These are phyloP conservation scores for Saccharomyces jurei DNA, from an alignment of 805 yeast species.

Conservation along the genomic window DNA sequence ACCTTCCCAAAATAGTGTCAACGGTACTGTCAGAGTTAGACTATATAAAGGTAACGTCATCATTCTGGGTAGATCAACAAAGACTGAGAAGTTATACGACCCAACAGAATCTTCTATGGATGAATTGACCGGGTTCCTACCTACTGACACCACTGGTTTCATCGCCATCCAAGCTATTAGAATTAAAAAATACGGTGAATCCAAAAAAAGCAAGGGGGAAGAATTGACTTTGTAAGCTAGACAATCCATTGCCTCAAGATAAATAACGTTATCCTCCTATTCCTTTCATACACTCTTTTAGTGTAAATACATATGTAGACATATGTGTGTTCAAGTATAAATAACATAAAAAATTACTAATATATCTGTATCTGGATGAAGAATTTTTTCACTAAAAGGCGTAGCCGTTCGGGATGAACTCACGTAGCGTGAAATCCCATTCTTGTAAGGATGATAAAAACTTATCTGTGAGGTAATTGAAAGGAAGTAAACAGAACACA, in stretches of 20 bases:
- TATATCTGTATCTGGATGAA: background rate
- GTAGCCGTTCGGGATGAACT: background rate
- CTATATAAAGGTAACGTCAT: conserved; percentile 83
- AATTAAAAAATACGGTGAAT: conserved; percentile 95
- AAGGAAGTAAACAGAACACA: background rate
- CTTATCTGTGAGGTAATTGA: background rate
- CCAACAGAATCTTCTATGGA: conserved; percentile 99
- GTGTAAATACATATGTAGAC: background rate
- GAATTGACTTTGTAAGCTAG: conserved; percentile 30
- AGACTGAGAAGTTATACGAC: conserved; percentile 93
- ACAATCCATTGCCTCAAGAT: background rate
- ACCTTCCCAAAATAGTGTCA: conserved; percentile 91
- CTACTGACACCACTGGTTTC: conserved; percentile 94
- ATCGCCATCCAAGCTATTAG: conserved; percentile 97
- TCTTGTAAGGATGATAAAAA: background rate
- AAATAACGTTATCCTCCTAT: background rate
- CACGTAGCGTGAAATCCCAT: background rate
- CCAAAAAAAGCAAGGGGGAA: conserved; percentile 74
- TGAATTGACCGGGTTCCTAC: conserved; percentile 95
- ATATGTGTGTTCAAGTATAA: background rate
- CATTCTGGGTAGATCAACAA: conserved; percentile 88
- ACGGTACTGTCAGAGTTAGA: conserved; percentile 91
- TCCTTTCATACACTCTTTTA: background rate
- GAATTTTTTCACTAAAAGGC: background rate
- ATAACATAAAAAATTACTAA: background rate